Evolutionary conservation across 768 basidiomycete genomes (phyloP).

Genomic region (Naematelia aurantialba): DNA sequence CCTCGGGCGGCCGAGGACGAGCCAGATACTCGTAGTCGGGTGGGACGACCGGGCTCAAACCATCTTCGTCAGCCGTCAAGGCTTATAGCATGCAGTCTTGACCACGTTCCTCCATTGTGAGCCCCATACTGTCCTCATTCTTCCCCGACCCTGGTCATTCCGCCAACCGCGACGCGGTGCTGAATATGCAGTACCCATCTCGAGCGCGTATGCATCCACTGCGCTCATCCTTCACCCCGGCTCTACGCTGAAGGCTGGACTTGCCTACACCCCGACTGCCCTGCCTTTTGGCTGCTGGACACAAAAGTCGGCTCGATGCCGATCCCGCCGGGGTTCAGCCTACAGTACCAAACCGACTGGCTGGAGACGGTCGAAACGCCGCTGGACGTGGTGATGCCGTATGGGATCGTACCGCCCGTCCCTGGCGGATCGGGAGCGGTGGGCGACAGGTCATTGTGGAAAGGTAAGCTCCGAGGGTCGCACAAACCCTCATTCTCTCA

Average conservation of each 20-base stretch:
- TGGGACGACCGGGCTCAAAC: neutral
- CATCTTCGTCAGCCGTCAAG: neutral
- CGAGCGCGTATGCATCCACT: constrained; percentile 8
- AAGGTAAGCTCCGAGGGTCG: constrained; percentile 1
- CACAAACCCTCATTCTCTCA: too few relatives aligned
- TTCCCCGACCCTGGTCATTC: too few relatives aligned
- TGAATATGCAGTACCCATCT: neutral
- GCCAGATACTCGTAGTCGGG: neutral
- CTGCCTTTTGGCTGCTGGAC: constrained; percentile 25
- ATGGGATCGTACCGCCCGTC: constrained; percentile 20
- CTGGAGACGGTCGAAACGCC: constrained; percentile 10
- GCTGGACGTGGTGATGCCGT: constrained; percentile 11
- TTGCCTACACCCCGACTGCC: constrained; percentile 25
- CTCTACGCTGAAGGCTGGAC: constrained; percentile 32
- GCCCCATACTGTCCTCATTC: neutral
- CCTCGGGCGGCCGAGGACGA: too few relatives aligned
- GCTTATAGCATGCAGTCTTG: neutral
- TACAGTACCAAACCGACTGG: constrained; percentile 17
- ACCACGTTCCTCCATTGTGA: neutral
- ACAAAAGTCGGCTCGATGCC: constrained; percentile 17
- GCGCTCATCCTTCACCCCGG: constrained; percentile 12
- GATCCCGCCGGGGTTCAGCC: constrained; percentile 24
- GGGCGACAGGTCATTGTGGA: neutral
- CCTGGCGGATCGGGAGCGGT: constrained; percentile 4
- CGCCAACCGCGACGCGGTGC: neutral